Conservation (phyloP, 2,329 filamentous ascomycete species). For the Curvularia verruculosa region DNA sequence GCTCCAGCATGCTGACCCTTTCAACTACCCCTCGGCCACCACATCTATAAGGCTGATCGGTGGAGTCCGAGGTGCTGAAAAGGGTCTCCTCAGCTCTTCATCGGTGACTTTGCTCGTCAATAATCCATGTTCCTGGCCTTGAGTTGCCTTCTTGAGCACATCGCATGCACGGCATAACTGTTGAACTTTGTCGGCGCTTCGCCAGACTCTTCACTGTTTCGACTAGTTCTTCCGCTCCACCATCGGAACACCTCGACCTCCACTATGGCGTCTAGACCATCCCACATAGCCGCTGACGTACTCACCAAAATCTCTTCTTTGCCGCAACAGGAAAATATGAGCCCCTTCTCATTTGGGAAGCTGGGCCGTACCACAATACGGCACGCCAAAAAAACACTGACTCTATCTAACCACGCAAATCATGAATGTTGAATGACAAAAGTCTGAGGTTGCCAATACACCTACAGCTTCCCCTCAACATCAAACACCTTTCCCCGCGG, state of each 20-base stretch:
- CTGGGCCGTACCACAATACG: not conserved
- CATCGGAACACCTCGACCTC: slow-evolving; percentile 8
- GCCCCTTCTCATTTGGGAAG: slow-evolving; percentile 2
- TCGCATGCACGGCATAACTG: slow-evolving; percentile 18
- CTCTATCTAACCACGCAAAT: not conserved
- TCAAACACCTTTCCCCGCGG: not conserved
- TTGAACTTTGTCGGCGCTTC: slow-evolving; percentile 25
- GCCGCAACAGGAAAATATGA: slow-evolving; percentile 9
- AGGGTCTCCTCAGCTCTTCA: not conserved
- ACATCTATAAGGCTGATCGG: slow-evolving; percentile 5
- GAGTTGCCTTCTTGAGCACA: slow-evolving; percentile 9
- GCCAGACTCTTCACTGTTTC: slow-evolving; percentile 30
- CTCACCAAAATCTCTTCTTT: slow-evolving; percentile 6
- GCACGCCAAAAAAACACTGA: not conserved
- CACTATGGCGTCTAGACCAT: slow-evolving; percentile 23
- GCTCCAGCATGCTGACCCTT: slow-evolving; percentile 1
- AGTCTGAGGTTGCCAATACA: not conserved
- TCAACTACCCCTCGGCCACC: not conserved
- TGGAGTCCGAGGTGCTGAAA: not conserved
- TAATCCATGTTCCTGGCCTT: slow-evolving; percentile 10
- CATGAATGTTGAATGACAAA: not conserved
- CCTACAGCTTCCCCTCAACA: not conserved
- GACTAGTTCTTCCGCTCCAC: slow-evolving; percentile 7
- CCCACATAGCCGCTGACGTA: slow-evolving; percentile 23
- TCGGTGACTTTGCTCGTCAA: slow-evolving; percentile 7